These are phyloP conservation scores for Gymnopilus junonius DNA, from an alignment of 768 basidiomycete genomes.

Conservation along the genomic window DNA sequence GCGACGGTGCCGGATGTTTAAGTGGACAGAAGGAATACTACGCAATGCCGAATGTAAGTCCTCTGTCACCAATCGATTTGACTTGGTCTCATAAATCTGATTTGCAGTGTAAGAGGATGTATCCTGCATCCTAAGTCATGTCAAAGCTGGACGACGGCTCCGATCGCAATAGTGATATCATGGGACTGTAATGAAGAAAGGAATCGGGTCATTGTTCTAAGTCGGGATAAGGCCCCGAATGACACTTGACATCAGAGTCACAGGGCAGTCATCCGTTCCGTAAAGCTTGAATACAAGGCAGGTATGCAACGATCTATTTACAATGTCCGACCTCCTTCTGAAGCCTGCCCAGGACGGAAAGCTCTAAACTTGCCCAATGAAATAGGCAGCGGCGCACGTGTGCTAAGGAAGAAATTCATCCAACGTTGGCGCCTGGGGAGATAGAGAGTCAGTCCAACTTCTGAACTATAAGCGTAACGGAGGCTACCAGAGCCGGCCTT, in stretches of 20 bases:
- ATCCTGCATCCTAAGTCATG: background rate
- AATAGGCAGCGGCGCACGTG: background rate
- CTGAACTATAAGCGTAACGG: constrained; percentile 2
- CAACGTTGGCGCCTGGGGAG: constrained; percentile 8
- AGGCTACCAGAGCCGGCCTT: constrained; percentile 4
- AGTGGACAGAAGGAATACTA: background rate
- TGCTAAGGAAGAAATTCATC: background rate
- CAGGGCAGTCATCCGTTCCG: background rate
- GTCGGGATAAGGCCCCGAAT: background rate
- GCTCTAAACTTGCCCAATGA: background rate
- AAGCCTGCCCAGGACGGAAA: background rate
- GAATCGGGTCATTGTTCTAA: background rate
- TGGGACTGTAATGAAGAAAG: background rate
- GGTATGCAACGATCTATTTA: background rate
- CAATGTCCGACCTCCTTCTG: background rate
- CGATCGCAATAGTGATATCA: background rate
- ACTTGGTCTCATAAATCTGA: background rate
- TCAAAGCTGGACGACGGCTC: background rate
- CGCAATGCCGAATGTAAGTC: background rate
- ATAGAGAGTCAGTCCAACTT: background rate
- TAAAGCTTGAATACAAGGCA: background rate
- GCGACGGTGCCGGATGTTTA: background rate
- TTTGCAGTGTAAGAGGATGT: background rate
- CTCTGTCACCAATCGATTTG: background rate
- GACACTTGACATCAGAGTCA: constrained; percentile 1